These are phyloP conservation scores for Phaeotremella fagi DNA, from an alignment of 768 basidiomycete species.

Conservation along the genomic window DNA sequence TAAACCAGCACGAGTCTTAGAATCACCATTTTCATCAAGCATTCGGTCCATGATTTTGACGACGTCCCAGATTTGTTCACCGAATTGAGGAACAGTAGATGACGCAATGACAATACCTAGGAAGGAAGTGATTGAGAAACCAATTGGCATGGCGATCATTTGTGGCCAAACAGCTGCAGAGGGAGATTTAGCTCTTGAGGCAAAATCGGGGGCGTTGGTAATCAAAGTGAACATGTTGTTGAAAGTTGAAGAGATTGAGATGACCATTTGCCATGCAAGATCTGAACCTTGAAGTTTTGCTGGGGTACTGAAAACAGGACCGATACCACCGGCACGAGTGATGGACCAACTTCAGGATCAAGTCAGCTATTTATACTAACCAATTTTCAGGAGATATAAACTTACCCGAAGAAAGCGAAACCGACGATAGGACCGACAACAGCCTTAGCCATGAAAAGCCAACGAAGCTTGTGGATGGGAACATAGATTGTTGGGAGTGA, in stretches of 20 bases:
- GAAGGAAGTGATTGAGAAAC: constrained; percentile 70
- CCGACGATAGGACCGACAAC: constrained; percentile 52
- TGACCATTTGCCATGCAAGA: constrained; percentile 58
- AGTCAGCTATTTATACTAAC: too few species aligned
- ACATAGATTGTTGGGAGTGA: constrained; percentile 77
- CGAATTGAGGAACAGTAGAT: constrained; percentile 68
- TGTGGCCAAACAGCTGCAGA: constrained; percentile 37
- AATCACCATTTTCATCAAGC: constrained; percentile 60
- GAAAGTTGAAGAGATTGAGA: constrained; percentile 58
- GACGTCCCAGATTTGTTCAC: constrained; percentile 72
- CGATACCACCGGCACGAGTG: constrained; percentile 69
- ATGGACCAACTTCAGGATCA: constrained; percentile 81
- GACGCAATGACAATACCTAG: constrained; percentile 78
- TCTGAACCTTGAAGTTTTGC: constrained; percentile 61
- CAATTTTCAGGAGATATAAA: too few species aligned
- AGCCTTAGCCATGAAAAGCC: constrained; percentile 71
- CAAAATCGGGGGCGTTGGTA: constrained; percentile 39
- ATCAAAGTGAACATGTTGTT: constrained; percentile 69
- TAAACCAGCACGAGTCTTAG: constrained; percentile 63
- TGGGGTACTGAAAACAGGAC: constrained; percentile 66
- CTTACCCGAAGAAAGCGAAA: constrained; percentile 45
- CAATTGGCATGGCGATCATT: constrained; percentile 64
- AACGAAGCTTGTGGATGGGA: constrained; percentile 63
- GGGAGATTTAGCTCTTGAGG: constrained; percentile 36
- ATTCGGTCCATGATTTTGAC: constrained; percentile 67